Percentiles rank a stretch among this genome's conserved stretches.
phyloP scores from a whole-genome alignment of 1,139 yeast species.

The Candida sp. region DNA sequence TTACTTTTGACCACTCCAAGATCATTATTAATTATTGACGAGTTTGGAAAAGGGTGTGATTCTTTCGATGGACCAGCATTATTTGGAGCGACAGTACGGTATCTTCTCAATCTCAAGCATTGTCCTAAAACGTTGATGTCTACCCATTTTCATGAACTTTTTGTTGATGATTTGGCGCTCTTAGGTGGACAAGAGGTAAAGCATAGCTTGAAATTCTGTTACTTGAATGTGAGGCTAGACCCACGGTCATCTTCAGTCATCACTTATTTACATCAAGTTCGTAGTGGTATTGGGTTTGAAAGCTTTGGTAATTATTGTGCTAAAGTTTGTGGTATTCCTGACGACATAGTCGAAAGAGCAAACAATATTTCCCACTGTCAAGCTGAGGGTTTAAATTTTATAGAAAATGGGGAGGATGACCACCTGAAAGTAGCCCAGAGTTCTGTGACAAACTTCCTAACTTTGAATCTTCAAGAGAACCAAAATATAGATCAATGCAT shows the following conservation, averaged over 20 bases:
- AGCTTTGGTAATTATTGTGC: constrained; percentile 42
- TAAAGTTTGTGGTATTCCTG: constrained; percentile 26
- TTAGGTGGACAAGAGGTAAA: constrained; percentile 1
- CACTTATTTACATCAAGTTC: constrained; percentile 27
- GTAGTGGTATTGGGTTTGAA: constrained; percentile 22
- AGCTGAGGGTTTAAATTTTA: constrained; percentile 11
- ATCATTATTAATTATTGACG: constrained; percentile 44
- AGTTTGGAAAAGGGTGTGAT: constrained; percentile 52
- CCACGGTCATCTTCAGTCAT: constrained; percentile 9
- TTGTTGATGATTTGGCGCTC: constrained; percentile 13
- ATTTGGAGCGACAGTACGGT: constrained; percentile 32
- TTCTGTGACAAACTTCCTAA: not conserved
- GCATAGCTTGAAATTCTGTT: not conserved
- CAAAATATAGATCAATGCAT: constrained; percentile 1
- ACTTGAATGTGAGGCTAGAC: not conserved
- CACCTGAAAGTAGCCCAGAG: not conserved
- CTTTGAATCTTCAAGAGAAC: not conserved
- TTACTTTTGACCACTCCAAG: constrained; percentile 26
- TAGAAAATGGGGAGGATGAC: not conserved
- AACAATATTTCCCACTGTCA: constrained; percentile 13
- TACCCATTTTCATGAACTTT: constrained; percentile 44
- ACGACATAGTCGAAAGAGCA: constrained; percentile 23
- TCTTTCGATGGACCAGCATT: constrained; percentile 42
- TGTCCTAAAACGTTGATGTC: constrained; percentile 33
- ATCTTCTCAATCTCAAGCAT: constrained; percentile 11